Conservation (phyloP, 768 basidiomycete species). For the Panaeolus papilionaceus region DNA sequence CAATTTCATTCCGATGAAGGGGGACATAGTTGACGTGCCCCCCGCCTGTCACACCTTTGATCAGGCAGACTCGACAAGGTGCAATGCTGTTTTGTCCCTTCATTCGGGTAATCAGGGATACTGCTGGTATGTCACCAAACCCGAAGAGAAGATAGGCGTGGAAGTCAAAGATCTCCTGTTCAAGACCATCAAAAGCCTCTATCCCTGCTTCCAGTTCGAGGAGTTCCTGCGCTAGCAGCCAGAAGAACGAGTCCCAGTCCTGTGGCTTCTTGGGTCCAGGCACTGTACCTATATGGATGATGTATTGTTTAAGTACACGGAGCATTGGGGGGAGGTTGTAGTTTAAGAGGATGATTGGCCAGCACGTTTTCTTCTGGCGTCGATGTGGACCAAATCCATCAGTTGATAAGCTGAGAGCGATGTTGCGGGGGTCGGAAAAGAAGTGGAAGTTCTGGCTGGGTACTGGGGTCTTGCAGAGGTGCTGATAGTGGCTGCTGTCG, state of each 20-base stretch:
- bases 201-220: too few relatives aligned
- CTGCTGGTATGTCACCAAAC: constrained; percentile 31
- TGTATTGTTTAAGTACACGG: too few relatives aligned
- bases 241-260: too few relatives aligned
- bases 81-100: constrained; percentile 49
- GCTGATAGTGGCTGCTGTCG: constrained; percentile 38
- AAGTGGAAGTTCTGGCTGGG: constrained; percentile 27
- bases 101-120: constrained; percentile 26
- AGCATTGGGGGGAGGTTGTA: too few relatives aligned
- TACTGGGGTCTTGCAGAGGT: constrained; percentile 30
- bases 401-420: constrained; percentile 47
- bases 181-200: constrained; percentile 18
- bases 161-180: constrained; percentile 18
- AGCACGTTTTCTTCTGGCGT: constrained; percentile 37
- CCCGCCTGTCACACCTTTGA: constrained; percentile 27
- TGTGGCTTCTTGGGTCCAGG: too few relatives aligned
- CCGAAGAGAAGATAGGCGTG: constrained; percentile 27
- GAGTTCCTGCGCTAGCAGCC: too few relatives aligned
- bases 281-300: too few relatives aligned
- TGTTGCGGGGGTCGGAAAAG: constrained; percentile 45
- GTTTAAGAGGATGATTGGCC: constrained; percentile 27
- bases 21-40: constrained; percentile 33
- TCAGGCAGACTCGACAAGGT: constrained; percentile 43
- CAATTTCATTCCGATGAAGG: constrained; percentile 23
- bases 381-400: constrained; percentile 51